Percentiles rank a stretch among this genome's conserved stretches.
These are phyloP conservation scores for Penicillium occitanis DNA, from an alignment of 2,329 filamentous ascomycete genomes.

Conservation along the genomic window DNA sequence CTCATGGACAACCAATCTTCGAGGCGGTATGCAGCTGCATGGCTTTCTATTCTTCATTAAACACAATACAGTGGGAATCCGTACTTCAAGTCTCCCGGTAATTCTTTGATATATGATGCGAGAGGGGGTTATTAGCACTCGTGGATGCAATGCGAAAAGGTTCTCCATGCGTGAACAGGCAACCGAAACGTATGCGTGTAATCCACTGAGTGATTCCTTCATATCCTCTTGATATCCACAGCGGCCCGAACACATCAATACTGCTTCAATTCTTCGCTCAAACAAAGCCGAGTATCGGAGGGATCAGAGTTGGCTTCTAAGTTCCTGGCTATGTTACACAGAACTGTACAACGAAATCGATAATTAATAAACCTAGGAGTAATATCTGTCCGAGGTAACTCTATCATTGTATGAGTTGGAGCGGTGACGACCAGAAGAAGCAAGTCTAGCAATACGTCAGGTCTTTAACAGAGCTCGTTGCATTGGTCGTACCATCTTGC, in stretches of 20 bases:
- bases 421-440: not conserved
- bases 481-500: not conserved
- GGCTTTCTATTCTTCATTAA: not conserved
- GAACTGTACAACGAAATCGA: not conserved
- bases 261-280: not conserved
- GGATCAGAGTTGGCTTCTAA: not conserved
- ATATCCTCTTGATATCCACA: not conserved
- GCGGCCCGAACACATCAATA: not conserved
- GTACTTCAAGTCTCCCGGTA: not conserved
- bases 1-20: not conserved
- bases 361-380: not conserved
- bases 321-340: not conserved
- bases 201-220: not conserved
- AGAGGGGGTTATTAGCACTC: not conserved
- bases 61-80: not conserved
- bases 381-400: not conserved
- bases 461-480: not conserved
- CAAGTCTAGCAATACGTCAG: not conserved
- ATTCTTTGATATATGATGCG: not conserved
- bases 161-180: not conserved
- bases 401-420: not conserved
- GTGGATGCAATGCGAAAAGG: not conserved
- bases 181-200: not conserved
- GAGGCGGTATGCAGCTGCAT: not conserved
- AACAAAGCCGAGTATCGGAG: not conserved